These are phyloP conservation scores for Penicillium soppii DNA, from an alignment of 495 filamentous ascomycete genomes.

Conservation along the genomic window DNA sequence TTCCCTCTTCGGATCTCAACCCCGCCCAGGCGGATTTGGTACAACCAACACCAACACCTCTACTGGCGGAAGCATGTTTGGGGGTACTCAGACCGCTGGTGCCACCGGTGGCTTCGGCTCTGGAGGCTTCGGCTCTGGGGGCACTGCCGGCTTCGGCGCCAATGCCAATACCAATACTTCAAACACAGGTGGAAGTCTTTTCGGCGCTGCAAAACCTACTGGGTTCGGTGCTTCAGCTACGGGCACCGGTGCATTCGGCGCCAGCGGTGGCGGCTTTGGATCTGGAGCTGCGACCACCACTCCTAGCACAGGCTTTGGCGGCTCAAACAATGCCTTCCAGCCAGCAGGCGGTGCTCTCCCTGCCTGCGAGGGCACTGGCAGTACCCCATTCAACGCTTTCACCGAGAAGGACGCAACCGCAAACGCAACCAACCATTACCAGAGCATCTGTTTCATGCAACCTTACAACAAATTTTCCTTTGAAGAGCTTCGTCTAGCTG, in stretches of 20 bases:
- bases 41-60: constrained; percentile 37
- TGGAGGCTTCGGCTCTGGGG: constrained; percentile 25
- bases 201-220: constrained; percentile 42
- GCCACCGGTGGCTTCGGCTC: constrained; percentile 49
- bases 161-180: constrained; percentile 42
- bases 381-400: constrained; percentile 67
- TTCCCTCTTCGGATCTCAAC: constrained; percentile 41
- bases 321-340: constrained; percentile 48
- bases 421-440: constrained; percentile 68
- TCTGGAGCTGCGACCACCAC: constrained; percentile 8
- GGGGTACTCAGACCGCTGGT: constrained; percentile 32
- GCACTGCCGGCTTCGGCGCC: constrained; percentile 34
- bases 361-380: constrained; percentile 68
- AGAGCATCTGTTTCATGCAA: constrained; percentile 83
- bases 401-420: constrained; percentile 76
- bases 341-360: constrained; percentile 23
- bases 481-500: constrained; percentile 84
- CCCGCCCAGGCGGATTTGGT: constrained; percentile 49
- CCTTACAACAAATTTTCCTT: constrained; percentile 86
- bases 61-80: constrained; percentile 51
- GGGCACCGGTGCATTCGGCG: constrained; percentile 19
- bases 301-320: constrained; percentile 35
- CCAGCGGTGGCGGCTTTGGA: constrained; percentile 26
- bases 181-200: constrained; percentile 41
- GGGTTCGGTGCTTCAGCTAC: constrained; percentile 38